Evolutionary conservation across 768 basidiomycete genomes (phyloP).

Genomic region (Lyophyllum atratum): DNA sequence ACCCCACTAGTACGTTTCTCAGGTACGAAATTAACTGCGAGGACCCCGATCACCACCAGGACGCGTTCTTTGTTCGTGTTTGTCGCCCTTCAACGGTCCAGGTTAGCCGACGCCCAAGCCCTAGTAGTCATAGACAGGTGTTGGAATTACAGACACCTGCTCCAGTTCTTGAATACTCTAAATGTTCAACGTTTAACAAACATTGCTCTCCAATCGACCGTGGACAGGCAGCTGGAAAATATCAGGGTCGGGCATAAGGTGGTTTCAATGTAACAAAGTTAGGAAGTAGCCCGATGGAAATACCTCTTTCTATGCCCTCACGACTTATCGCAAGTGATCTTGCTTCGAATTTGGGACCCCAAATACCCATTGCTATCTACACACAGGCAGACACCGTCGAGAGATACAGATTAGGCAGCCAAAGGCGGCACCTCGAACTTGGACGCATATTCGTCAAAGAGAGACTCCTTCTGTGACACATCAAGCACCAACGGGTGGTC

Average conservation of each 20-base stretch:
- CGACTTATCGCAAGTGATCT: not conserved
- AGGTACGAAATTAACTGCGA: not conserved
- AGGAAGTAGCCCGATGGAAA: not conserved
- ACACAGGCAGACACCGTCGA: not conserved
- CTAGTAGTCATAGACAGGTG: too few relatives aligned
- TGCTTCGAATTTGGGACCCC: not conserved
- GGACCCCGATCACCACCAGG: not conserved
- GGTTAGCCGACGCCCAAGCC: too few relatives aligned
- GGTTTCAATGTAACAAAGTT: not conserved
- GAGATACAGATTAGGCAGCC: slow-evolving; percentile 24
- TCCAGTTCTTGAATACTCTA: too few relatives aligned
- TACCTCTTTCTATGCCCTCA: not conserved
- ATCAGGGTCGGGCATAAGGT: not conserved
- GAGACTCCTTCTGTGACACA: slow-evolving; percentile 54
- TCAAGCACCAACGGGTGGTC: slow-evolving; percentile 71
- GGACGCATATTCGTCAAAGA: slow-evolving; percentile 65
- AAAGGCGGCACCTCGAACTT: slow-evolving; percentile 63
- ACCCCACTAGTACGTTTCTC: too few relatives aligned
- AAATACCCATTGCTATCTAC: not conserved
- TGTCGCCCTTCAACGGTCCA: not conserved
- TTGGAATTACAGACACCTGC: too few relatives aligned
- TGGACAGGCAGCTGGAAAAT: too few relatives aligned
- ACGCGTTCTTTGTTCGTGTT: not conserved
- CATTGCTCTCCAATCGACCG: too few relatives aligned
- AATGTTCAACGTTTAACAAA: too few relatives aligned